Percentiles rank a stretch among this genome's conserved stretches.
Conservation (phyloP, 768 basidiomycete genomes). For the Mycena latifolia region DNA sequence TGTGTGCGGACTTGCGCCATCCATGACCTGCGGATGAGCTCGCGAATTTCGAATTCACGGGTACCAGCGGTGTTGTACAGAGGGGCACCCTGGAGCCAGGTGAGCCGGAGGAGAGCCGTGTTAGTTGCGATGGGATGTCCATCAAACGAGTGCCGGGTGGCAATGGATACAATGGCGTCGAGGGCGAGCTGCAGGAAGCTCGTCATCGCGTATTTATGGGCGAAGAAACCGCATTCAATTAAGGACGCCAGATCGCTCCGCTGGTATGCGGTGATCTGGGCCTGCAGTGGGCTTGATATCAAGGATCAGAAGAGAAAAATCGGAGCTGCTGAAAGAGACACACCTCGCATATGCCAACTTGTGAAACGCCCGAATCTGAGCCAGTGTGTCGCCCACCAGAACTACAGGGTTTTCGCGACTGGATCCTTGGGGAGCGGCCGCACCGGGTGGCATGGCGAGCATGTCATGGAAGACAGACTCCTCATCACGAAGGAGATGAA, state of each 20-base stretch:
- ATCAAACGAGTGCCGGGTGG: too few relatives aligned
- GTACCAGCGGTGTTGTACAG: too few relatives aligned
- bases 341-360: not conserved
- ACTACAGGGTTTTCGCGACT: not conserved
- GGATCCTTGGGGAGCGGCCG: not conserved
- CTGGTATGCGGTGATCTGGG: not conserved
- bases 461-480: not conserved
- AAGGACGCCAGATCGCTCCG: not conserved
- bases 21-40: too few relatives aligned
- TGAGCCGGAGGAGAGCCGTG: too few relatives aligned
- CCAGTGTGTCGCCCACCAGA: not conserved
- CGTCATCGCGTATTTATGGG: not conserved
- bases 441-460: not conserved
- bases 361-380: not conserved
- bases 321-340: too few relatives aligned
- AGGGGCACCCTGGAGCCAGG: too few relatives aligned
- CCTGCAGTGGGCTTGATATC: not conserved
- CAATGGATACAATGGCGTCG: too few relatives aligned
- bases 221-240: not conserved
- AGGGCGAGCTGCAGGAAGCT: too few relatives aligned
- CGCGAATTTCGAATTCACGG: too few relatives aligned
- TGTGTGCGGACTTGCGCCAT: too few relatives aligned
- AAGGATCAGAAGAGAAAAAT: not conserved
- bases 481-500: not conserved
- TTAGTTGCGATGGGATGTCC: too few relatives aligned